Conservation (phyloP, 2,329 filamentous ascomycete genomes). For the Ophiostoma sp. region DNA sequence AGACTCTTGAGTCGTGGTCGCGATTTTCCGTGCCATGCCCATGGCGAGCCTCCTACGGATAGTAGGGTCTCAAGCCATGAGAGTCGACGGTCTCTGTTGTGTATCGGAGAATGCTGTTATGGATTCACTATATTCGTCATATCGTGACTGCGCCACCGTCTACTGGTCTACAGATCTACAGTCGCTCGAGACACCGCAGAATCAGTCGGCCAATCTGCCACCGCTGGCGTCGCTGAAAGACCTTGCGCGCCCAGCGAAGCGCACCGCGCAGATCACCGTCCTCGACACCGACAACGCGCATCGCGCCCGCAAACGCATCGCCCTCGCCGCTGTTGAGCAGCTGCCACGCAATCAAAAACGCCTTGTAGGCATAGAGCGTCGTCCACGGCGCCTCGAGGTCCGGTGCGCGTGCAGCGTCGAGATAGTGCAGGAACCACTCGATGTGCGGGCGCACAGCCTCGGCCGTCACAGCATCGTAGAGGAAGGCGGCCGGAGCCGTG, state of each 20-base stretch:
- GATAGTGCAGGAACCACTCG: constrained; percentile 23
- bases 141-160: not conserved
- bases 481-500: constrained; percentile 31
- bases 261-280: constrained; percentile 34
- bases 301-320: constrained; percentile 30
- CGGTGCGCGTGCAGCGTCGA: constrained; percentile 24
- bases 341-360: constrained; percentile 40
- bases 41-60: not conserved
- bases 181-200: constrained; percentile 31
- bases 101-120: not conserved
- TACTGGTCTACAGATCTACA: not conserved
- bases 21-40: not conserved
- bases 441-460: constrained; percentile 31
- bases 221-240: constrained; percentile 32
- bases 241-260: constrained; percentile 33
- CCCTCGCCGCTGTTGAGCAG: constrained; percentile 29
- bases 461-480: constrained; percentile 33
- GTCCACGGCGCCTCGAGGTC: constrained; percentile 38
- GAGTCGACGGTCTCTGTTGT: not conserved
- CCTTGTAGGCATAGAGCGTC: constrained; percentile 38
- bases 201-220: constrained; percentile 35
- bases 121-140: not conserved
- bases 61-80: not conserved
- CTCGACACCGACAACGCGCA: constrained; percentile 25
- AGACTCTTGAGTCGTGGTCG: not conserved